Evolutionary conservation across 371 early-diverging fungal genomes (phyloP).

Genomic region (Mortierella sp.): DNA sequence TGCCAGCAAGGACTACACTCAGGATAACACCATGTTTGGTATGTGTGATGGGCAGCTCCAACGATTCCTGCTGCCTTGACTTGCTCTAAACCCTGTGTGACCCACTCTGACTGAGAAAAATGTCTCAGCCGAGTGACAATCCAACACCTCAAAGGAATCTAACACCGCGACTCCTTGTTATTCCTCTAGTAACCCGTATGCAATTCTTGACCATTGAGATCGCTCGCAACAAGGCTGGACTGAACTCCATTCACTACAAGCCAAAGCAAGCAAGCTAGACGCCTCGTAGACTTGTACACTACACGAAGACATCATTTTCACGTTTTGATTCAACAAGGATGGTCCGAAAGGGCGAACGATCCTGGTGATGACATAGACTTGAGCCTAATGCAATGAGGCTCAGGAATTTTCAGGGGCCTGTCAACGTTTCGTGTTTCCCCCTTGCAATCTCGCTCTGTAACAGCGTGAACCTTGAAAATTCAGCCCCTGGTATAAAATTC

Average conservation of each 20-base stretch:
- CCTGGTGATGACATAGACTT: no score
- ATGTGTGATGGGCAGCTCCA: constrained; percentile 23
- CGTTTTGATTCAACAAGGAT: no score
- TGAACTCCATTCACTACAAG: constrained; percentile 64
- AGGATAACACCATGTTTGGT: constrained; percentile 90
- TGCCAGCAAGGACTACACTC: constrained; percentile 79
- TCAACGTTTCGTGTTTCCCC: no score
- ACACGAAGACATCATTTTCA: no score
- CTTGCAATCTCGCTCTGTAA: no score
- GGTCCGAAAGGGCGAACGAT: no score
- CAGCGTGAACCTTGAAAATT: background rate
- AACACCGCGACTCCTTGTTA: background rate
- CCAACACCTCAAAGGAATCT: background rate
- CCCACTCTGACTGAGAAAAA: background rate
- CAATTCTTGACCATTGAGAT: constrained; percentile 94
- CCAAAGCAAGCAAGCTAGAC: constrained; percentile 10
- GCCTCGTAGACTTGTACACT: no score
- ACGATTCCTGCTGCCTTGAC: background rate
- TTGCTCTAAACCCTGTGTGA: background rate
- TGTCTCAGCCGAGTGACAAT: background rate
- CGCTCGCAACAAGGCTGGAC: constrained; percentile 86
- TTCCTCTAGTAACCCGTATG: constrained; percentile 61
- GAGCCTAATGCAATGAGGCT: no score
- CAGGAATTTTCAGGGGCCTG: no score
- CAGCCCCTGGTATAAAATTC: background rate